These are phyloP conservation scores for Neofusicoccum cordaticola DNA, from an alignment of 2,329 filamentous ascomycete species.

Conservation along the genomic window DNA sequence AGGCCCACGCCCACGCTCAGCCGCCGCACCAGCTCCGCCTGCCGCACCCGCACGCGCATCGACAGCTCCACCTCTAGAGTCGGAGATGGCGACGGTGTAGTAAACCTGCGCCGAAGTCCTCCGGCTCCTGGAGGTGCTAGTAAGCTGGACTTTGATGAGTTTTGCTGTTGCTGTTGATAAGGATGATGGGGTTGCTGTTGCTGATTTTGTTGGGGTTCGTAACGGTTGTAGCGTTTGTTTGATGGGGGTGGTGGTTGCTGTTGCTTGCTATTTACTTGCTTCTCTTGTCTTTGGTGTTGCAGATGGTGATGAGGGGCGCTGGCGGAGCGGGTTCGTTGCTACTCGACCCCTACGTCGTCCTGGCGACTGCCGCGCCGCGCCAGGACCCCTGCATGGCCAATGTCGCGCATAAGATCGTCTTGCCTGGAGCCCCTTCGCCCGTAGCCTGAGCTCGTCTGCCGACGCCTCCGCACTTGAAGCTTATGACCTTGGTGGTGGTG, in stretches of 20 bases:
- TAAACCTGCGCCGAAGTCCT: slow-evolving; percentile 2
- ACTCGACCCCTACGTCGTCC: slow-evolving; percentile 6
- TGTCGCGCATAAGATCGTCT: slow-evolving; percentile 8
- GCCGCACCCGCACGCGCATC: slow-evolving; percentile 1
- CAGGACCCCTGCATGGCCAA: not conserved
- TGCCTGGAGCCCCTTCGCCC: slow-evolving; percentile 1
- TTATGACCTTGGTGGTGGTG: slow-evolving; percentile 5
- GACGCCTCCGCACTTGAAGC: slow-evolving; percentile 17
- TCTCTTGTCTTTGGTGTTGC: not conserved
- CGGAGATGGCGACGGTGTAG: not conserved
- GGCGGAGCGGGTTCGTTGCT: slow-evolving; percentile 1
- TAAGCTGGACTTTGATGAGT: not conserved
- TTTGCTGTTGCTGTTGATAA: not conserved
- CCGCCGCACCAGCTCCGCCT: slow-evolving; percentile 9
- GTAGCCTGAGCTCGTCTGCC: slow-evolving; percentile 17
- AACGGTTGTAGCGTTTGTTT: slow-evolving; percentile 6
- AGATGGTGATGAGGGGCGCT: not conserved
- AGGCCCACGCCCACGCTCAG: slow-evolving; percentile 6
- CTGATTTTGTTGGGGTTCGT: slow-evolving; percentile 2
- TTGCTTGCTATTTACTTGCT: not conserved
- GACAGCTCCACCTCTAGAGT: not conserved
- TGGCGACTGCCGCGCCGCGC: slow-evolving; percentile 9
- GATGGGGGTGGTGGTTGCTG: slow-evolving; percentile 7
- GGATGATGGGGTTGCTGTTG: slow-evolving; percentile 8
- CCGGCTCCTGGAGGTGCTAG: not conserved